These are phyloP conservation scores for Neopestalotiopsis clavispora DNA, from an alignment of 2,329 filamentous ascomycete genomes.

Conservation along the genomic window DNA sequence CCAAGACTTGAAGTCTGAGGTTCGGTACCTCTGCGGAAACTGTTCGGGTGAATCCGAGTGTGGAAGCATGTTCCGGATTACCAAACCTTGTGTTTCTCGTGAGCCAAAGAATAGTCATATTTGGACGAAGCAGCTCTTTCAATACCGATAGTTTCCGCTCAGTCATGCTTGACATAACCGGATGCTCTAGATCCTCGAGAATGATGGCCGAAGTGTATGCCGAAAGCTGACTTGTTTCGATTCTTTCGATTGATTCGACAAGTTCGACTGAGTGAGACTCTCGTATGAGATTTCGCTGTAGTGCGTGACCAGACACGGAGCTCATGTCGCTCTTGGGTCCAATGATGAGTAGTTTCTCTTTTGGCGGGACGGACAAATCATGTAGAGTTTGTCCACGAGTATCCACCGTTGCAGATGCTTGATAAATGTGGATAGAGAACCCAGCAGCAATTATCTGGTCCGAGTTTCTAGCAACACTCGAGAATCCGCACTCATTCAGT, in stretches of 20 bases:
- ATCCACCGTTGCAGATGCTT: constrained; percentile 32
- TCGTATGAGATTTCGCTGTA: constrained; percentile 27
- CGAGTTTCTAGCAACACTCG: constrained; percentile 33
- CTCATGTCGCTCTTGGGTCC: neutral
- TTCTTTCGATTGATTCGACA: constrained; percentile 31
- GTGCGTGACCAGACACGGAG: constrained; percentile 36
- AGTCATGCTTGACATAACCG: constrained; percentile 41
- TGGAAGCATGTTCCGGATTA: constrained; percentile 33
- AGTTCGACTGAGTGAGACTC: constrained; percentile 19
- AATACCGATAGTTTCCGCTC: constrained; percentile 32
- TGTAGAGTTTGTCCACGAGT: constrained; percentile 18
- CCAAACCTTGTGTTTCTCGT: constrained; percentile 25
- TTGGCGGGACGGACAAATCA: neutral
- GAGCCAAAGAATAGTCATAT: constrained; percentile 32
- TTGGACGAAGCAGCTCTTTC: constrained; percentile 27
- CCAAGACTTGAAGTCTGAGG: constrained; percentile 32
- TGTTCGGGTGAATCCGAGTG: constrained; percentile 36
- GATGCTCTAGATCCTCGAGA: constrained; percentile 41
- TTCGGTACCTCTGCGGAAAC: constrained; percentile 34
- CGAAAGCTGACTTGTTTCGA: constrained; percentile 25
- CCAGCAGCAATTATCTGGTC: constrained; percentile 38
- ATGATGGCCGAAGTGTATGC: constrained; percentile 39
- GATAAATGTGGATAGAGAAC: constrained; percentile 43
- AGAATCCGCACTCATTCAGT: constrained; percentile 40
- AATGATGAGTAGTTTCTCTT: neutral